These are phyloP conservation scores for Hippophae rhamnoides DNA, from an alignment of 306 rosid genomes.

Conservation along the genomic window DNA sequence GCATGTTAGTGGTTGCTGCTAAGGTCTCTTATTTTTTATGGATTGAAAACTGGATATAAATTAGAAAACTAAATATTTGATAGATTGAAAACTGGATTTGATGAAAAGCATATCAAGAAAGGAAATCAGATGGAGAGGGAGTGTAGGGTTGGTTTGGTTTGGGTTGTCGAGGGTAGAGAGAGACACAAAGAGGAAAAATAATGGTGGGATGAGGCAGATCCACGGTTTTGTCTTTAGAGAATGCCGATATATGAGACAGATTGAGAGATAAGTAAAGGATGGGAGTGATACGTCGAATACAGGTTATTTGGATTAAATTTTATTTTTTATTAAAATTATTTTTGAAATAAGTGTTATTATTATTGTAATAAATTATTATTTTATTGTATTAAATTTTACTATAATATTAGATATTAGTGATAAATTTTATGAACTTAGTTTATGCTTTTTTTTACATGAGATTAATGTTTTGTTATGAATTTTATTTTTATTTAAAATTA, in stretches of 20 bases:
- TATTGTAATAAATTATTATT: too few species aligned
- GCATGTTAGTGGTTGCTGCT: neutral
- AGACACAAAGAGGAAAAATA: neutral
- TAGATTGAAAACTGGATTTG: neutral
- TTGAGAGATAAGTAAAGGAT: neutral
- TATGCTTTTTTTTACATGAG: too few species aligned
- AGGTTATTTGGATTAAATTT: too few species aligned
- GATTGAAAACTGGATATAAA: neutral
- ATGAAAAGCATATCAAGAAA: neutral
- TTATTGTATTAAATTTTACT: too few species aligned
- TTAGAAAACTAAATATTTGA: neutral
- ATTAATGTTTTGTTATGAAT: too few species aligned
- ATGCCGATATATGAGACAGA: neutral
- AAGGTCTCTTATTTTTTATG: neutral
- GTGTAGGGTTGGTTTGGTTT: neutral
- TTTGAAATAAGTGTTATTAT: too few species aligned
- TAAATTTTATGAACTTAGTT: too few species aligned
- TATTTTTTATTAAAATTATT: too few species aligned
- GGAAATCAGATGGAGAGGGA: neutral
- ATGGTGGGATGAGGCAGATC: constrained; percentile 40
- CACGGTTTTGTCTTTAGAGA: constrained; percentile 35
- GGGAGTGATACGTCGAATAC: too few species aligned
- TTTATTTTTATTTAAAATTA: too few species aligned
- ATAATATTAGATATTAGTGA: too few species aligned
- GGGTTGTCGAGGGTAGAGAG: neutral